Conservation (phyloP, 192 early-diverging fungal genomes). For the Coemansia sp. region DNA sequence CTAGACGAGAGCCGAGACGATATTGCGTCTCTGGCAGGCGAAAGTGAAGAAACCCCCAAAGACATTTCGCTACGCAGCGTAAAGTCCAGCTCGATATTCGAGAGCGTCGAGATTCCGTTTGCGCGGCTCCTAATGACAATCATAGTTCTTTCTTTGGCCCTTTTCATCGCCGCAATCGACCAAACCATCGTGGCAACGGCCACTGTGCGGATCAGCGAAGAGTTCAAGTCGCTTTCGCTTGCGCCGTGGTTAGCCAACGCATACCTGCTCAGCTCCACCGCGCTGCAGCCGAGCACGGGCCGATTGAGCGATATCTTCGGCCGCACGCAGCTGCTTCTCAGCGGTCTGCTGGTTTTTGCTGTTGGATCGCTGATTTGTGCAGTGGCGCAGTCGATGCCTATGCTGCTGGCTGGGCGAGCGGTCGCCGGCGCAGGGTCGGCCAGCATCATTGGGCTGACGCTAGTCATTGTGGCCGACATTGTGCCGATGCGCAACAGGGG, state of each 20-base stretch:
- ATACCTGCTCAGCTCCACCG: conserved; percentile 70
- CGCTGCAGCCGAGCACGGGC: conserved; percentile 78
- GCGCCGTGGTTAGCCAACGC: conserved; percentile 80
- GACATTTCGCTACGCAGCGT: conserved; percentile 25
- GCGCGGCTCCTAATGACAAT: conserved; percentile 36
- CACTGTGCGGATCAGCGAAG: conserved; percentile 60
- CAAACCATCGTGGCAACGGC: conserved; percentile 77
- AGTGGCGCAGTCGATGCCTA: conserved; percentile 60
- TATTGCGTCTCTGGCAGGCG: background rate
- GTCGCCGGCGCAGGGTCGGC: conserved; percentile 69
- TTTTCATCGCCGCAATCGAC: conserved; percentile 70
- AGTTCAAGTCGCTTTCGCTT: conserved; percentile 60
- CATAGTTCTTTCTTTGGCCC: conserved; percentile 47
- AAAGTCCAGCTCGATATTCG: conserved; percentile 1
- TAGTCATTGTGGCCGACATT: conserved; percentile 74
- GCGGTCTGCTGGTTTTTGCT: conserved; percentile 59
- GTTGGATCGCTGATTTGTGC: conserved; percentile 59
- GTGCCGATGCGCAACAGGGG: conserved; percentile 65
- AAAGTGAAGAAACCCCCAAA: background rate
- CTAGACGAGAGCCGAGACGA: conserved; percentile 9
- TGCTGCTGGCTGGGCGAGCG: conserved; percentile 66
- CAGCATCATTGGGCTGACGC: conserved; percentile 63
- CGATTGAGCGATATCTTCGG: conserved; percentile 86
- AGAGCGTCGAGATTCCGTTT: conserved; percentile 21
- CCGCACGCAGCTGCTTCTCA: conserved; percentile 59